Conservation (phyloP, 2,329 filamentous ascomycete species). For the Exophiala alcalophila region DNA sequence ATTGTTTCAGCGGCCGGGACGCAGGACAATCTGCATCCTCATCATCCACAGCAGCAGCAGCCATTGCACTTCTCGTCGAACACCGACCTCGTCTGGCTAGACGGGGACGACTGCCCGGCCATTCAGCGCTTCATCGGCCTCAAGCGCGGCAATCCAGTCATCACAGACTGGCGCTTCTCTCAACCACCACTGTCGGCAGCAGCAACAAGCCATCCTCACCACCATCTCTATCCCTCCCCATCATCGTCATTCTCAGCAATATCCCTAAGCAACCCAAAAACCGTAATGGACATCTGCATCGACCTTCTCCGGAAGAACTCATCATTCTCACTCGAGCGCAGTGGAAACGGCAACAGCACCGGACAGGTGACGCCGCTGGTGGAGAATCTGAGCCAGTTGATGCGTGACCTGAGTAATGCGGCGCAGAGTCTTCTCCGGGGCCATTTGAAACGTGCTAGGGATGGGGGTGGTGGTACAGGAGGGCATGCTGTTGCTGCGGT, state of each 20-base stretch:
- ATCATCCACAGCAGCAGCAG: neutral
- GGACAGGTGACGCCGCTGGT: conserved; percentile 51
- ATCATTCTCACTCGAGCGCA: conserved; percentile 33
- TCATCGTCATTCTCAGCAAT: no score
- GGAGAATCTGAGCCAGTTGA: conserved; percentile 63
- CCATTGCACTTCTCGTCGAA: neutral
- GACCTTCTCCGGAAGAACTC: conserved; percentile 41
- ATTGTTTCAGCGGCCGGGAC: conserved; percentile 40
- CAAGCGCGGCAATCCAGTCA: conserved; percentile 17
- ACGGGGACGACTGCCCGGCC: conserved; percentile 9
- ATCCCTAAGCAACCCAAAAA: conserved; percentile 9
- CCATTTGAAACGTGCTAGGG: neutral
- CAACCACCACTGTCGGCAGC: no score
- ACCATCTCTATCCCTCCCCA: no score
- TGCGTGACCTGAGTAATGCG: conserved; percentile 39
- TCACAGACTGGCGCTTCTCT: no score
- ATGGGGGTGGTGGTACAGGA: no score
- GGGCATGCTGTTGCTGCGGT: no score
- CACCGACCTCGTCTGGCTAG: conserved; percentile 3
- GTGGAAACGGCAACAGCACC: conserved; percentile 44
- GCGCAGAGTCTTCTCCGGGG: conserved; percentile 5
- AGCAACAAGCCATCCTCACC: neutral
- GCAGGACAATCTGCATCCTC: no score
- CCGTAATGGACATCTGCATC: conserved; percentile 41
- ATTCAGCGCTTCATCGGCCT: conserved; percentile 17